Evolutionary conservation across 495 filamentous ascomycete genomes (phyloP).

Genomic region (Penicillium robsamsonii): DNA sequence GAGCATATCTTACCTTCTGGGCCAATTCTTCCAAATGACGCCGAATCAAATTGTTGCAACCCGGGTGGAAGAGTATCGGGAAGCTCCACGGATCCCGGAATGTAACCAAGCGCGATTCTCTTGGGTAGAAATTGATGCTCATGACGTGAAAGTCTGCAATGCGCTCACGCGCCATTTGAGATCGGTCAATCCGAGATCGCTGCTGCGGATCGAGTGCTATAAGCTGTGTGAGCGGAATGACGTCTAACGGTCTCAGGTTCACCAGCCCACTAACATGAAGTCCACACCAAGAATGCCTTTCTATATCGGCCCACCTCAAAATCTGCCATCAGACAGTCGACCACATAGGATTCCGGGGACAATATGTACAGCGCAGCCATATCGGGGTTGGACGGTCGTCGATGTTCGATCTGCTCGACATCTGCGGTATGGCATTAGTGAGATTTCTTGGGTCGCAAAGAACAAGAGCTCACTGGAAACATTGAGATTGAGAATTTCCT

Average conservation of each 20-base stretch:
- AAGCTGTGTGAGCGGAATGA: slow-evolving; percentile 17
- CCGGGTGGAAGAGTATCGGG: slow-evolving; percentile 85
- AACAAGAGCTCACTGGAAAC: slow-evolving; percentile 71
- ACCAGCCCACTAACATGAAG: slow-evolving; percentile 55
- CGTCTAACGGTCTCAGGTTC: slow-evolving; percentile 4
- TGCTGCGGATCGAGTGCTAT: slow-evolving; percentile 55
- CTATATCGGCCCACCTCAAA: slow-evolving; percentile 78
- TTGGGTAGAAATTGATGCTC: slow-evolving; percentile 82
- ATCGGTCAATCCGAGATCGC: slow-evolving; percentile 56
- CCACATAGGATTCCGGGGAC: slow-evolving; percentile 77
- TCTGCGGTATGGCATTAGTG: slow-evolving; percentile 54
- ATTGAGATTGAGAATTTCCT: slow-evolving; percentile 92
- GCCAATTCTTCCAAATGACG: slow-evolving; percentile 78
- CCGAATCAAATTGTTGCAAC: slow-evolving; percentile 78
- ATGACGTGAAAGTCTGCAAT: slow-evolving; percentile 72
- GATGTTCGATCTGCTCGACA: slow-evolving; percentile 87
- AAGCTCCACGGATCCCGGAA: slow-evolving; percentile 95
- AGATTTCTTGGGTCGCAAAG: slow-evolving; percentile 6
- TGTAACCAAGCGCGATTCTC: slow-evolving; percentile 86
- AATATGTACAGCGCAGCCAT: slow-evolving; percentile 96
- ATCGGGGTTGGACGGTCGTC: slow-evolving; percentile 70
- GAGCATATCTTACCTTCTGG: slow-evolving; percentile 65
- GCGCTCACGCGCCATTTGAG: slow-evolving; percentile 61
- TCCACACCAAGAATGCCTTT: slow-evolving; percentile 79
- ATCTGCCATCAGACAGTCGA: slow-evolving; percentile 91